phyloP scores from a whole-genome alignment of 495 filamentous ascomycete genomes.

The Geoglossum glabrum region DNA sequence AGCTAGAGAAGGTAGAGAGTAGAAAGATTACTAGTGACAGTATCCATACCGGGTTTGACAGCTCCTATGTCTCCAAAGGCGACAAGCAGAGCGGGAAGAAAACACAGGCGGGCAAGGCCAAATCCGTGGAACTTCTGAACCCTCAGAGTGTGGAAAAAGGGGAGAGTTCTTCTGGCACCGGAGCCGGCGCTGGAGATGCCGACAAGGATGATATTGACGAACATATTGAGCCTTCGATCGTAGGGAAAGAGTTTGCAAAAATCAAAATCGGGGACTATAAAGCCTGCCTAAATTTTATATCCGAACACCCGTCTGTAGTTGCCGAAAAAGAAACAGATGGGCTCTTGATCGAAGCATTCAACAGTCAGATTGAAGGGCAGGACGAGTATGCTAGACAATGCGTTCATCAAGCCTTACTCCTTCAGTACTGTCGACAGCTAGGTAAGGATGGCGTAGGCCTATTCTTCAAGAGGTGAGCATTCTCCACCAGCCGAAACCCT shows the following conservation, averaged over 20 bases:
- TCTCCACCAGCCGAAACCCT: background rate
- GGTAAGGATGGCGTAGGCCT: slow-evolving; percentile 73
- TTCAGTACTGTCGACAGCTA: slow-evolving; percentile 85
- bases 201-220: slow-evolving; percentile 42
- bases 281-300: slow-evolving; percentile 53
- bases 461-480: slow-evolving; percentile 69
- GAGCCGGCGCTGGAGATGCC: slow-evolving; percentile 37
- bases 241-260: slow-evolving; percentile 59
- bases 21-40: slow-evolving; percentile 86
- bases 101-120: slow-evolving; percentile 18
- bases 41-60: slow-evolving; percentile 83
- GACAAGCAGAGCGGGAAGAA: slow-evolving; percentile 15
- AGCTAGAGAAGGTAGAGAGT: slow-evolving; percentile 70
- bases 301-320: slow-evolving; percentile 51
- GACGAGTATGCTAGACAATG: slow-evolving; percentile 65
- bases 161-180: slow-evolving; percentile 31
- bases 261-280: slow-evolving; percentile 62
- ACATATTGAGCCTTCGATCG: slow-evolving; percentile 48
- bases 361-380: slow-evolving; percentile 52
- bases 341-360: slow-evolving; percentile 77
- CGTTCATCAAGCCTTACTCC: slow-evolving; percentile 78
- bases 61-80: slow-evolving; percentile 34
- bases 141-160: slow-evolving; percentile 27
- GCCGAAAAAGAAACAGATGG: slow-evolving; percentile 82
- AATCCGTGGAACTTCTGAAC: slow-evolving; percentile 64